phyloP scores from a whole-genome alignment of 495 filamentous ascomycete genomes.

The Penicillium tannophilum region DNA sequence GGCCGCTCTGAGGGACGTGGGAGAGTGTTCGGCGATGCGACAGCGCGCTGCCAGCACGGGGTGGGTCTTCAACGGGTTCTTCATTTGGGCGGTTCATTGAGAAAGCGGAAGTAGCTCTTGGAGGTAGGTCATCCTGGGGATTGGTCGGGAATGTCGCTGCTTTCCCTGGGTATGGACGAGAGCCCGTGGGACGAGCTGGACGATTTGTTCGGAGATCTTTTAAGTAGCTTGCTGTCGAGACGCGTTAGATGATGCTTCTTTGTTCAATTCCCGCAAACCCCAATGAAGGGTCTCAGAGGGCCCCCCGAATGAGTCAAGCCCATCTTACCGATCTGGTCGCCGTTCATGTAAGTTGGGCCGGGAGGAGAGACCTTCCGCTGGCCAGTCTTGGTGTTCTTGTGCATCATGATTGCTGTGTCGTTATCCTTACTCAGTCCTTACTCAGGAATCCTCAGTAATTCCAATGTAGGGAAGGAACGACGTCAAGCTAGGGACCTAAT shows the following conservation, averaged over 20 bases:
- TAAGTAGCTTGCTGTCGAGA: constrained; percentile 65
- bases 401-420: constrained; percentile 28
- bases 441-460: neutral
- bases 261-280: neutral
- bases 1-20: constrained; percentile 30
- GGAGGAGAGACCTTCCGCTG: constrained; percentile 69
- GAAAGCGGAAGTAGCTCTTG: constrained; percentile 51
- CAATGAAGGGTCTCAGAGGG: neutral
- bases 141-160: constrained; percentile 35
- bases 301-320: constrained; percentile 5
- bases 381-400: constrained; percentile 44
- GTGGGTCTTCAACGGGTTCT: constrained; percentile 29
- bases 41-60: constrained; percentile 51
- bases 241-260: constrained; percentile 13
- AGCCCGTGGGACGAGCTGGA: constrained; percentile 73
- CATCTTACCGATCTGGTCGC: constrained; percentile 80
- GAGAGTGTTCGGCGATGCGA: constrained; percentile 52
- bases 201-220: constrained; percentile 78
- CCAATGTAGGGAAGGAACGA: constrained; percentile 13
- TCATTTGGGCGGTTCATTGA: constrained; percentile 32
- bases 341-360: constrained; percentile 79
- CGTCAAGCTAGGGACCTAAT: constrained; percentile 16
- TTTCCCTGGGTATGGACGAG: constrained; percentile 68
- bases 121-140: constrained; percentile 40
- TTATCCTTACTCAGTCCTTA: neutral